Evolutionary conservation across 169 alveolate species (phyloP).

Genomic region (Plasmodium reichenowi): DNA sequence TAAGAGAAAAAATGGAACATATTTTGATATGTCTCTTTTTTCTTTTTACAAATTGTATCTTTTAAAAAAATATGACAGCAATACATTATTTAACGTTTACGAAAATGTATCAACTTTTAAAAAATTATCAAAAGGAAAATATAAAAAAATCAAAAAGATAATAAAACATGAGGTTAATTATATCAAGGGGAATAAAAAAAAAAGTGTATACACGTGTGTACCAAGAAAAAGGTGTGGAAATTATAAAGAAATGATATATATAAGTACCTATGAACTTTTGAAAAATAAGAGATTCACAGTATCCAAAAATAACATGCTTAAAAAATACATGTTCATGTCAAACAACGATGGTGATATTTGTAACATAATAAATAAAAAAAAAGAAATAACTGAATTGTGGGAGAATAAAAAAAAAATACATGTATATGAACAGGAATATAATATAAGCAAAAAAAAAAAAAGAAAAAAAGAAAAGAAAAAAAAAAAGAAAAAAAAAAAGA

Average conservation of each 20-base stretch:
- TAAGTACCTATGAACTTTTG: neutral
- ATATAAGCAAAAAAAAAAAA: no score
- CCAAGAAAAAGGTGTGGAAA: neutral
- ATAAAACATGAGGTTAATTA: neutral
- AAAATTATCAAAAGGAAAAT: neutral
- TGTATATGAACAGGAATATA: no score
- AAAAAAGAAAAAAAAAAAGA: no score
- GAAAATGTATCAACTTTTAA: neutral
- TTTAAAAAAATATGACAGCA: slow-evolving; percentile 7
- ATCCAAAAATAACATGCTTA: no score
- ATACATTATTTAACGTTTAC: slow-evolving; percentile 8
- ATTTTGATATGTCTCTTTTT: slow-evolving; percentile 1
- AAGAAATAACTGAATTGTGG: no score
- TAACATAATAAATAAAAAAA: no score
- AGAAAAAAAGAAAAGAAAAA: no score
- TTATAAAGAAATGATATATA: neutral
- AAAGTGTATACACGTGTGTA: neutral
- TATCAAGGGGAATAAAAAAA: neutral
- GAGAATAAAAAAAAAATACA: no score
- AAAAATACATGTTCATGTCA: no score
- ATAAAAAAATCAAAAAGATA: neutral
- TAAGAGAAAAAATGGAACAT: slow-evolving; percentile 12
- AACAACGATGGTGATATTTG: no score
- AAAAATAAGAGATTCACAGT: neutral
- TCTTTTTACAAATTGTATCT: slow-evolving; percentile 25